Evolutionary conservation across 305 asterid species (phyloP).

Genomic region (Withania somnifera): DNA sequence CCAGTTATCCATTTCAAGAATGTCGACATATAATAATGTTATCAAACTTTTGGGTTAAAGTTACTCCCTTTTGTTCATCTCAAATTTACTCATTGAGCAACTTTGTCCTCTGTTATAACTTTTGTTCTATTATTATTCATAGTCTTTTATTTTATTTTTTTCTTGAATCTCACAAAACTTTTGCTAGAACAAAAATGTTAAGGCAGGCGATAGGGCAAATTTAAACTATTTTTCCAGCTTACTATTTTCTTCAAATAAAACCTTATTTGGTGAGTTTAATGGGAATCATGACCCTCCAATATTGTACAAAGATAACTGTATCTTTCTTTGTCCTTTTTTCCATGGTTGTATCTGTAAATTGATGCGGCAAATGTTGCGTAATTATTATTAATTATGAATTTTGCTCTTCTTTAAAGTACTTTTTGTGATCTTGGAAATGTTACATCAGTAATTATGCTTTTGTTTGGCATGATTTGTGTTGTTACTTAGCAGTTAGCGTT

Average conservation of each 20-base stretch:
- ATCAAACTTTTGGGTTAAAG: neutral
- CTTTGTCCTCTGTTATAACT: neutral
- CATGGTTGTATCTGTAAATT: slow-evolving; percentile 37
- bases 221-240: neutral
- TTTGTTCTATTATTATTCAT: neutral
- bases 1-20: neutral
- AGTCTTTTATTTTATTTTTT: neutral
- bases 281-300: neutral
- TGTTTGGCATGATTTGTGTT: neutral
- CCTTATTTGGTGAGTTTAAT: neutral
- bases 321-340: slow-evolving; percentile 28
- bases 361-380: slow-evolving; percentile 50
- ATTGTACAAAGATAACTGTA: neutral
- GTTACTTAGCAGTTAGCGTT: neutral
- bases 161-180: neutral
- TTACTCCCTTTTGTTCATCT: neutral
- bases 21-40: neutral
- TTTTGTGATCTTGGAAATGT: neutral
- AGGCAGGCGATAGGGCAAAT: neutral
- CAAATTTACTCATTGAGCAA: neutral
- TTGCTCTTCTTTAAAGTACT: neutral
- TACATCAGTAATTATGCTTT: neutral
- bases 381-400: neutral
- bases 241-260: neutral
- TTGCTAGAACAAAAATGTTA: neutral